Evolutionary conservation across 2,329 filamentous ascomycete species (phyloP), one percentile per base, ranked within the genome.

Genomic region (Microsporum audouinii): DNA sequence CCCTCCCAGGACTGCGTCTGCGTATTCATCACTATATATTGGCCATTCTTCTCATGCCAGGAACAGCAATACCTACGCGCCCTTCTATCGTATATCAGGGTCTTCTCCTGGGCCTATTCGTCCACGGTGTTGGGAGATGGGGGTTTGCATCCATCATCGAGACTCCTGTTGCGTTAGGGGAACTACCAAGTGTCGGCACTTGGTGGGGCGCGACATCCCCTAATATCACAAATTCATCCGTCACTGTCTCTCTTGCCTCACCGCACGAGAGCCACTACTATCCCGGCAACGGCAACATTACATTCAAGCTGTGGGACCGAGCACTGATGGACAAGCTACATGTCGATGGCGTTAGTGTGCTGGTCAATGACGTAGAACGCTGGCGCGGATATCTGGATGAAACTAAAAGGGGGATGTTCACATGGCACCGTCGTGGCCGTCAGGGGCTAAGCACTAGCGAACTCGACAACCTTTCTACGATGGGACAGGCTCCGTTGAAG

Each of bases 1-100:
- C 82, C 0, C 75, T 96, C 4, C 92, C 92, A 0, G 83, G 85
- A 5, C 83, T 96, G 58, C 88, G 85, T 64, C 80, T 99, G 57
- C 86, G 94, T 38, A 91, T 99, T 61, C 94, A 99, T 71, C 94
- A 99, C 73, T 99, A 97, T 71, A 89, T 97, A 65, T 79, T 97
- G 3, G 91, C 87, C 0, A 82, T 99, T 12, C 79, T 97, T 0
- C 81, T 99, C 0, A 82, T 97, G 3, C 90, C 91, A 0, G 94
- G 91, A 0, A 97, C 94, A 0, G 86, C 84, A 59, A 85, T 97
- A 73, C 91, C 96, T 66, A 97, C 89, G 4, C 84, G 94, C 0
- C 88, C 89, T 0, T 87, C 86, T 0, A 78, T 97, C 6, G 73
- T 96, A 1, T 97, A 94, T 69, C 92, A 97, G 72, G 94, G 94